A percentile compares a stretch with the other conserved stretches of the same genome.
Evolutionary conservation across 768 basidiomycete genomes (phyloP).

Genomic region (Panellus pusillus): DNA sequence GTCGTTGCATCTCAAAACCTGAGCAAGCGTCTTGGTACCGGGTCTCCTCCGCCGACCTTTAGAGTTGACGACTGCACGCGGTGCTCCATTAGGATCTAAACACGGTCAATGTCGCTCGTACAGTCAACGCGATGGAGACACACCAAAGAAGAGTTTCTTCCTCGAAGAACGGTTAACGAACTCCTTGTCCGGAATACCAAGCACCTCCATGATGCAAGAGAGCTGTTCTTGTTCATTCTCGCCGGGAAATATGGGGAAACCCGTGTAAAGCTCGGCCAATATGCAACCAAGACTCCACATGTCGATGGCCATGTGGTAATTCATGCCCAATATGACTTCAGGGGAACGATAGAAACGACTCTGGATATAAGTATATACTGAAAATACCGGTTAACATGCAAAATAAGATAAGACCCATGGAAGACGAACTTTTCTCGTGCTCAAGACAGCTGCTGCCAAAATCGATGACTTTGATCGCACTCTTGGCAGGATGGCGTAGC

Average conservation of each 20-base stretch:
- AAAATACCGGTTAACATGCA: slow-evolving; percentile 5
- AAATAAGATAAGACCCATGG: not conserved
- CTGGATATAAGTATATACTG: slow-evolving; percentile 99
- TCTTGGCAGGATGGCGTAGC: slow-evolving; percentile 91
- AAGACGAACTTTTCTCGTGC: slow-evolving; percentile 83
- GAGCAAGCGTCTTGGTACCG: slow-evolving; percentile 84
- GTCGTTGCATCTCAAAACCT: slow-evolving; percentile 90
- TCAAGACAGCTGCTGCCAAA: slow-evolving; percentile 99
- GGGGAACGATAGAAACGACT: slow-evolving; percentile 99
- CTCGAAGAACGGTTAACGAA: slow-evolving; percentile 92
- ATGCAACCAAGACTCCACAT: slow-evolving; percentile 99
- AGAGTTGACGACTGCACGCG: slow-evolving; percentile 92
- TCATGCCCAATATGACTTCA: slow-evolving; percentile 98
- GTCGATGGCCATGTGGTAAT: slow-evolving; percentile 98
- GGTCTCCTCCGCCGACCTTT: slow-evolving; percentile 93
- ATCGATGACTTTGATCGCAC: slow-evolving; percentile 97
- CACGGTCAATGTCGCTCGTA: slow-evolving; percentile 10
- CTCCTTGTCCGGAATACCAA: slow-evolving; percentile 93
- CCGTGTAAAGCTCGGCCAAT: slow-evolving; percentile 94
- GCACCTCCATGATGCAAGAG: slow-evolving; percentile 98
- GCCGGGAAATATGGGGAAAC: slow-evolving; percentile 97
- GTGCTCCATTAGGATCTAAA: slow-evolving; percentile 88
- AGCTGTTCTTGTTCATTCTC: slow-evolving; percentile 99
- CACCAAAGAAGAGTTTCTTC: slow-evolving; percentile 95
- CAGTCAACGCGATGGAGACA: slow-evolving; percentile 24